Conservation (phyloP, 192 early-diverging fungal species). For the Backusella macrospora region DNA sequence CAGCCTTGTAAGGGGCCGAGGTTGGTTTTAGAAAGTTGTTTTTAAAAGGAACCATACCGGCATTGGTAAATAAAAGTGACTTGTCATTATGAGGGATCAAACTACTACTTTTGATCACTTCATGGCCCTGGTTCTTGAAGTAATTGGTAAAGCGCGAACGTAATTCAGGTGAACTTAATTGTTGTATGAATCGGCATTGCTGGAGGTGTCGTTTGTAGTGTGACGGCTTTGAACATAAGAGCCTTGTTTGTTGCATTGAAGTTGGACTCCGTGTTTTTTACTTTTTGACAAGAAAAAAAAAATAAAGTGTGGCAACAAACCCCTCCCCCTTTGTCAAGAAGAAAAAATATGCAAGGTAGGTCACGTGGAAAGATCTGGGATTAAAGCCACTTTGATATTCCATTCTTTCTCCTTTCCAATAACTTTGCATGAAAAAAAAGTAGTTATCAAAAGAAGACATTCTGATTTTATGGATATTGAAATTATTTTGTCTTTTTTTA, state of each 20-base stretch:
- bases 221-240: neutral
- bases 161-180: conserved; percentile 48
- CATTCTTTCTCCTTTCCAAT: too few relatives aligned
- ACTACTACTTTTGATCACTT: conserved; percentile 44
- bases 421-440: too few relatives aligned
- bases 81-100: conserved; percentile 62
- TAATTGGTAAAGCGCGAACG: conserved; percentile 48
- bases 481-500: too few relatives aligned
- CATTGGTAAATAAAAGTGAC: conserved; percentile 60
- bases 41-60: conserved; percentile 67
- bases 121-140: conserved; percentile 49
- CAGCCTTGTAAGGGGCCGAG: conserved; percentile 48
- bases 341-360: neutral
- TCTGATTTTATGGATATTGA: too few relatives aligned
- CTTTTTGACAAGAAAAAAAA: neutral
- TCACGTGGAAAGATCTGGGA: neutral
- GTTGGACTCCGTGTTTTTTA: neutral
- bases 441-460: too few relatives aligned
- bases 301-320: neutral
- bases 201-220: neutral
- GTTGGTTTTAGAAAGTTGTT: conserved; percentile 55
- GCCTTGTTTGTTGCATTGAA: neutral
- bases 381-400: too few relatives aligned
- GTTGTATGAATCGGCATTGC: conserved; percentile 14
- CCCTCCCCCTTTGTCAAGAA: neutral